phyloP scores from a whole-genome alignment of 345 rosid genomes.

The Draba incana region DNA sequence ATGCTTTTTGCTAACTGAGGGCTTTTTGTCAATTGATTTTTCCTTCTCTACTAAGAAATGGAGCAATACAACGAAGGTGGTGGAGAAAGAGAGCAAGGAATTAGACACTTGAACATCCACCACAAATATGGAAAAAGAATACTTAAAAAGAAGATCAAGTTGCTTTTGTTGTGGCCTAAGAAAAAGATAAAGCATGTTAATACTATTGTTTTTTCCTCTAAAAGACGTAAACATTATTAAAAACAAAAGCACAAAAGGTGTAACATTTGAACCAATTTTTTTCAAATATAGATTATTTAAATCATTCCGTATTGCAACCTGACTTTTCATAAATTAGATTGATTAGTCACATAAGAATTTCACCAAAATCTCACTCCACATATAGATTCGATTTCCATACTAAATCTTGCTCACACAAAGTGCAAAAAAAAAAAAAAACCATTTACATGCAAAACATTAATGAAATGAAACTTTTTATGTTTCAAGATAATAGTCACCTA shows the following conservation, averaged over 20 bases:
- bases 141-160: constrained; percentile 28
- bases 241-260: constrained; percentile 34
- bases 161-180: constrained; percentile 39
- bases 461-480: background rate
- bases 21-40: constrained; percentile 29
- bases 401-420: constrained; percentile 9
- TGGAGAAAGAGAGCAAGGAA: constrained; percentile 44
- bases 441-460: constrained; percentile 15
- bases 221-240: constrained; percentile 29
- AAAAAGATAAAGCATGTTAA: constrained; percentile 40
- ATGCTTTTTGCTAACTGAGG: background rate
- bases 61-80: constrained; percentile 28
- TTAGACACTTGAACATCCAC: constrained; percentile 38
- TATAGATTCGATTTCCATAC: background rate
- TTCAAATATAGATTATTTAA: constrained; percentile 17
- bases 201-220: constrained; percentile 16
- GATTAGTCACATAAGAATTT: background rate
- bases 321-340: background rate
- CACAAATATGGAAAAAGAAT: constrained; percentile 39
- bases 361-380: too few relatives aligned
- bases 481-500: constrained; percentile 19
- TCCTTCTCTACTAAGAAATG: constrained; percentile 57
- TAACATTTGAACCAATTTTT: constrained; percentile 30
- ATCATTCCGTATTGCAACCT: constrained; percentile 5
- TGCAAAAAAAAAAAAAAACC: background rate